phyloP scores from a whole-genome alignment of 2,329 filamentous ascomycete species.

The Cytospora schulzeri region DNA sequence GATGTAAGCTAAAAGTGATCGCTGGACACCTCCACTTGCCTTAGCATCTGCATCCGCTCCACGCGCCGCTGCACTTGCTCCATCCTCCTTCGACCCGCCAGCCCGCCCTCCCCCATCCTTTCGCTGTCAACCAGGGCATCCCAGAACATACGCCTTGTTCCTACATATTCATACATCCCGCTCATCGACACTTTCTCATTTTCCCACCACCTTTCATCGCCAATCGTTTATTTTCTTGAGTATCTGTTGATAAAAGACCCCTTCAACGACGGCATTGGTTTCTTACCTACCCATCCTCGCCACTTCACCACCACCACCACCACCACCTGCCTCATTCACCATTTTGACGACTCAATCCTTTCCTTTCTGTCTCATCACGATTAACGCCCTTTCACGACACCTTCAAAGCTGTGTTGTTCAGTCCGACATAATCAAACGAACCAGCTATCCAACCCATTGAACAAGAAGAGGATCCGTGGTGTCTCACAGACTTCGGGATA shows the following conservation, averaged over 20 bases:
- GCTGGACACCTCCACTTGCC: constrained; percentile 24
- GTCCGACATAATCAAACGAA: constrained; percentile 15
- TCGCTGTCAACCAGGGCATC: constrained; percentile 24
- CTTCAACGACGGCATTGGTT: constrained; percentile 2
- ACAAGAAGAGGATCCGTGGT: constrained; percentile 10
- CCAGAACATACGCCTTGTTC: constrained; percentile 23
- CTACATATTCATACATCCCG: constrained; percentile 27
- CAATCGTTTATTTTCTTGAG: constrained; percentile 12
- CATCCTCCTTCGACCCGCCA: constrained; percentile 21
- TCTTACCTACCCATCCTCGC: constrained; percentile 1
- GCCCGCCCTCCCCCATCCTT: constrained; percentile 17
- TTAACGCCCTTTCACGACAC: background rate
- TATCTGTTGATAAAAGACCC: background rate
- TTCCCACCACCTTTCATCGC: constrained; percentile 18
- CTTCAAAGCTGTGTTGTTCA: background rate
- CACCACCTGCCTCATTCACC: constrained; percentile 2
- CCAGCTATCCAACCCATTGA: background rate
- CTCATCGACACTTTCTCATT: constrained; percentile 18
- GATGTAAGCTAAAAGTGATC: constrained; percentile 9
- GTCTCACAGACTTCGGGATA: constrained; percentile 12
- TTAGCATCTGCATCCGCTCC: constrained; percentile 22
- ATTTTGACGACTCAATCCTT: constrained; percentile 13
- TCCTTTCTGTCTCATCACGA: constrained; percentile 4
- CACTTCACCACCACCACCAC: constrained; percentile 4
- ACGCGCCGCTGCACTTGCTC: constrained; percentile 17